Evolutionary conservation across 768 basidiomycete species (phyloP), one percentile per base, ranked within the genome.

Genomic region (Lactifluus echinatus): DNA sequence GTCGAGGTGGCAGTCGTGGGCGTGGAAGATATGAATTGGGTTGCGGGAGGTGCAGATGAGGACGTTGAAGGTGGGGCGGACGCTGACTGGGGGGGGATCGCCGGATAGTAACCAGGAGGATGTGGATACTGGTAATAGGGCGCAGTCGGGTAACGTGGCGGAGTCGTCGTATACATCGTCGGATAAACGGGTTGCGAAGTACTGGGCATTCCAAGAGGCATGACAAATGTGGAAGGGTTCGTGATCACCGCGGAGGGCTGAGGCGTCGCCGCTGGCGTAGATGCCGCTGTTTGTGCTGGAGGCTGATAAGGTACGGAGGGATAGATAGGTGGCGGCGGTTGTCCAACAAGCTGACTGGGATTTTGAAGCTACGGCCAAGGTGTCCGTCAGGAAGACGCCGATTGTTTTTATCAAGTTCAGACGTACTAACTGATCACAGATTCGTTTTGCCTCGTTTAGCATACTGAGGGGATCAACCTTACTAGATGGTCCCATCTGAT

Each of bases 401-500:
- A 39, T 48, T 59, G 21, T 31, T 37, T n/a, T n/a, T n/a, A n/a
- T n/a, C n/a, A n/a, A n/a, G 19, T 24, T 34, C 44, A 19, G 19
- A 68, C 76, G 70, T 69, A 89, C 88, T 26, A 91, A 77, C 21
- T 78, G 79, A 69, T 91, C 88, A 61, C 89, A 90, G 15, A 85
- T 79, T 28, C 81, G 77, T 69, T 88, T 89, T 6, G 88, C 89
- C 51, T 90, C 89, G 34, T 69, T 77, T 3, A 91, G 77, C 80
- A 91, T 84, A 53, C 73, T 72, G 43, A 91, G 63, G 4, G 88
- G 88, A 63, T 91, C 88, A 14, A 89, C 77, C 62, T 85, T 86
- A 56, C 74, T 78, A 12, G 74, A 74, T 8, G 84, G 80, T 5
- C 84, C 85, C 76, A 84, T 80, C 62, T 85, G 82, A 67, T 89